phyloP scores from a whole-genome alignment of 805 yeast species.

The Priceomyces melissophilus region DNA sequence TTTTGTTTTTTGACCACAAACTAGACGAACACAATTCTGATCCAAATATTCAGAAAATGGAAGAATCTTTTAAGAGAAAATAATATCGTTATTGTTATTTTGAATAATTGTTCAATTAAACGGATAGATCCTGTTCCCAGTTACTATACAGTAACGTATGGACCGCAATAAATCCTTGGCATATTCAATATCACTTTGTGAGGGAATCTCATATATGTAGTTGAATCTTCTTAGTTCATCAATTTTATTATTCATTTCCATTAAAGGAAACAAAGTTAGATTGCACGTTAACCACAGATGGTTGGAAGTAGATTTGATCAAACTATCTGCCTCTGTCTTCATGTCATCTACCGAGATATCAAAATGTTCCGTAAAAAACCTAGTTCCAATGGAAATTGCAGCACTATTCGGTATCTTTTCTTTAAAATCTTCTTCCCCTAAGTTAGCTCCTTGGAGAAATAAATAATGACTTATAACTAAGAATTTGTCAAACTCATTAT shows the following conservation, averaged over 20 bases:
- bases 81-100: too few relatives aligned
- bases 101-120: conserved; percentile 1
- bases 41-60: too few relatives aligned
- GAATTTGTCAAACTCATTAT: conserved; percentile 12
- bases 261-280: conserved; percentile 33
- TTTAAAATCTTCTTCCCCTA: not conserved
- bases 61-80: too few relatives aligned
- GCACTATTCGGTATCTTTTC: conserved; percentile 13
- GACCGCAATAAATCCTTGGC: conserved; percentile 15
- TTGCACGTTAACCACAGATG: conserved; percentile 39
- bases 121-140: conserved; percentile 33
- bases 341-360: conserved; percentile 12
- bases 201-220: conserved; percentile 16
- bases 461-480: conserved; percentile 10
- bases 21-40: not conserved
- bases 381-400: conserved; percentile 24
- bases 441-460: not conserved
- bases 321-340: conserved; percentile 9
- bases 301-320: conserved; percentile 24
- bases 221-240: conserved; percentile 32
- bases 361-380: conserved; percentile 33
- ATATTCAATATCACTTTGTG: conserved; percentile 8
- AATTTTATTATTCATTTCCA: conserved; percentile 27
- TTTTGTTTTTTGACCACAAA: conserved; percentile 7
- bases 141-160: conserved; percentile 31